Evolutionary conservation across 805 yeast species (phyloP), one percentile per base, ranked within the genome.

Genomic region (Schizosaccharomyces japonicus): DNA sequence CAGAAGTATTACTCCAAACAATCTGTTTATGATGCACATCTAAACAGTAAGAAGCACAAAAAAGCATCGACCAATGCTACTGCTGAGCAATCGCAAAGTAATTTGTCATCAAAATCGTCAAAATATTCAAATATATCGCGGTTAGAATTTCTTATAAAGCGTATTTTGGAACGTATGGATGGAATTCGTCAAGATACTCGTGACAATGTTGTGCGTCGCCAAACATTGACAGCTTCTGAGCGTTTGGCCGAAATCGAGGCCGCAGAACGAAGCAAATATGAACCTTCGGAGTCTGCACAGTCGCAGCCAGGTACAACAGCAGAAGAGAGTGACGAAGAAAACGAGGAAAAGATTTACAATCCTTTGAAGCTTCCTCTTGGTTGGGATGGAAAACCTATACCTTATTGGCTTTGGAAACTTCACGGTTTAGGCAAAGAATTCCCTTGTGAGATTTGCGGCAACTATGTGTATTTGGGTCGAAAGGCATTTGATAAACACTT

Each of bases 301-400:
- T 8, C n/a, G 4, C 11, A n/a, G 21, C 10, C 19, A 17, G 2
- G 15, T 10, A 56, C 51, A 2, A 53, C 52, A 6, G 55, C 50
- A 3, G 52, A 52, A 1, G 54, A 56, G 19, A 61, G 57, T 11
- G 66, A 62, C 1, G 63, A 57, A 8, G 67, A 60, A 10, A 65
- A 60, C 4, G 59, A 58, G 30, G 63, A 56, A 6, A 52, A 56
- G 17, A 56, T 58, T 28, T 59, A 56, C 47, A 68, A 69, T 50
- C 74, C 76, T 17, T 63, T 72, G 49, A 72, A 77, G 49, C 60
- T 81, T 49, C 94, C 94, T 0, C 47, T 81, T 0, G 96, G 94
- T 0, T 71, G 80, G 17, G 95, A 85, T 60, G 95, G 95, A 0
- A 71, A 69, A 36, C 95, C 95, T 0, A 82, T 90, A 27, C 98